Evolutionary conservation across 345 rosid genomes (phyloP).

Genomic region (Erodium maritimum): DNA sequence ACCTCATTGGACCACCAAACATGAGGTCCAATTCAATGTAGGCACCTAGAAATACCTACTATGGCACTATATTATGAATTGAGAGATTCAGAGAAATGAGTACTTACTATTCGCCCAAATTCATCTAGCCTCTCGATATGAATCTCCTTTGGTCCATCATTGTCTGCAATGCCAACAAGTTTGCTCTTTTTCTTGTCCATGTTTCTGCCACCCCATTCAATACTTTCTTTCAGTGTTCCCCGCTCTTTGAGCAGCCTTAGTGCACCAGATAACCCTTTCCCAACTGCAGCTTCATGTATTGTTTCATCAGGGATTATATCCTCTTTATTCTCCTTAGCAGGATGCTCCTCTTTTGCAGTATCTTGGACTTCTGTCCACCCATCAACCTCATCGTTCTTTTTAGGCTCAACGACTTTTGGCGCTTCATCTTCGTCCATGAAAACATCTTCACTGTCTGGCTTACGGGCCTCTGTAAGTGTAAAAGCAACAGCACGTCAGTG

Average conservation of each 20-base stretch:
- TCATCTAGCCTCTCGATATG: slow-evolving; percentile 89
- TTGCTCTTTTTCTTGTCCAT: slow-evolving; percentile 99
- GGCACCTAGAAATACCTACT: background rate
- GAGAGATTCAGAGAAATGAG: background rate
- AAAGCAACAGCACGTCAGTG: slow-evolving; percentile 7
- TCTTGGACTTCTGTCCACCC: slow-evolving; percentile 59
- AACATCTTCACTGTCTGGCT: slow-evolving; percentile 63
- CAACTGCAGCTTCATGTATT: slow-evolving; percentile 78
- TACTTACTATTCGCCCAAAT: slow-evolving; percentile 90
- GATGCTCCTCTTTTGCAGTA: slow-evolving; percentile 30
- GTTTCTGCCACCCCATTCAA: slow-evolving; percentile 97
- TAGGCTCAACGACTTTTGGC: slow-evolving; percentile 38
- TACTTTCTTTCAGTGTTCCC: slow-evolving; percentile 84
- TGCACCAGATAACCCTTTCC: slow-evolving; percentile 86
- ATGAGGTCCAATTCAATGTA: background rate
- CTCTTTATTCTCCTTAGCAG: slow-evolving; percentile 37
- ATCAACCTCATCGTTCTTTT: slow-evolving; percentile 40
- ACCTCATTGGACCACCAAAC: too few relatives aligned
- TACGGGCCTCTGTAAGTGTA: slow-evolving; percentile 45
- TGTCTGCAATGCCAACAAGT: slow-evolving; percentile 68
- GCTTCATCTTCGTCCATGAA: slow-evolving; percentile 90
- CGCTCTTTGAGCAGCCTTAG: slow-evolving; percentile 73
- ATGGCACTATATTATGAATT: background rate
- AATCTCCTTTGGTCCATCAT: slow-evolving; percentile 41
- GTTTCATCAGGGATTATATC: slow-evolving; percentile 64